Percentiles rank a stretch among this genome's conserved stretches.
phyloP scores from a whole-genome alignment of 2,329 filamentous ascomycete species.

The Cladobotryum protrusum region DNA sequence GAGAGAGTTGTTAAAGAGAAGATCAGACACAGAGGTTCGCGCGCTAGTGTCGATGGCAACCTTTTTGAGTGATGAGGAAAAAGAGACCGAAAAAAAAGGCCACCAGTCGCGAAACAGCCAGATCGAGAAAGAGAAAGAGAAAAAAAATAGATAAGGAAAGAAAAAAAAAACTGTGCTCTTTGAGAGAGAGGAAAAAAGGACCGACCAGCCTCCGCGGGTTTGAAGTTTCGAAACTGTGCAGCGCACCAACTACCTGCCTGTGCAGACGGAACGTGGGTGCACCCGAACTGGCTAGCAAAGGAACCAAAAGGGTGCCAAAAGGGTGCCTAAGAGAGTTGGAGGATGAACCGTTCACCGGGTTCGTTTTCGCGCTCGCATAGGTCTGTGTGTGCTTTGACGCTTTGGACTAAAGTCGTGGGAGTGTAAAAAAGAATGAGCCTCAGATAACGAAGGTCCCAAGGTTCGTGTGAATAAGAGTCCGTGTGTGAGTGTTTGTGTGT shows the following conservation, averaged over 20 bases:
- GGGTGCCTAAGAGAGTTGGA: neutral
- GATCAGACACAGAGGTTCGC: neutral
- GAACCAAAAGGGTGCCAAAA: neutral
- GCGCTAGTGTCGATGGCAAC: neutral
- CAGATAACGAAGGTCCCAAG: too few species aligned
- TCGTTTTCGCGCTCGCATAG: neutral
- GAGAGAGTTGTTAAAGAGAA: neutral
- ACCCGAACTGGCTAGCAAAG: neutral
- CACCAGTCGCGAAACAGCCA: conserved; percentile 6
- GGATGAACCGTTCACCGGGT: neutral
- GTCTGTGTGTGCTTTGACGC: neutral
- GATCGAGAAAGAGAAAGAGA: neutral
- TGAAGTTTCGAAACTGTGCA: neutral
- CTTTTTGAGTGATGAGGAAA: neutral
- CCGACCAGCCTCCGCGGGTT: conserved; percentile 7
- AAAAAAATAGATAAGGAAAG: neutral
- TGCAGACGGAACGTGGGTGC: neutral
- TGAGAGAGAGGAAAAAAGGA: neutral
- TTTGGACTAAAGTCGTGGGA: too few species aligned
- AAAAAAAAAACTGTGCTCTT: neutral
- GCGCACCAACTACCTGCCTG: neutral
- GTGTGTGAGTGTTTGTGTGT: too few species aligned
- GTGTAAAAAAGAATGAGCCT: too few species aligned
- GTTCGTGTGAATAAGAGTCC: too few species aligned
- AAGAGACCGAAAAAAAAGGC: conserved; percentile 3